A percentile compares a stretch with the other conserved stretches of the same genome.
These are phyloP conservation scores for Magnolia changhungtana DNA, from an alignment of 164 flowering plant genomes.

Conservation along the genomic window DNA sequence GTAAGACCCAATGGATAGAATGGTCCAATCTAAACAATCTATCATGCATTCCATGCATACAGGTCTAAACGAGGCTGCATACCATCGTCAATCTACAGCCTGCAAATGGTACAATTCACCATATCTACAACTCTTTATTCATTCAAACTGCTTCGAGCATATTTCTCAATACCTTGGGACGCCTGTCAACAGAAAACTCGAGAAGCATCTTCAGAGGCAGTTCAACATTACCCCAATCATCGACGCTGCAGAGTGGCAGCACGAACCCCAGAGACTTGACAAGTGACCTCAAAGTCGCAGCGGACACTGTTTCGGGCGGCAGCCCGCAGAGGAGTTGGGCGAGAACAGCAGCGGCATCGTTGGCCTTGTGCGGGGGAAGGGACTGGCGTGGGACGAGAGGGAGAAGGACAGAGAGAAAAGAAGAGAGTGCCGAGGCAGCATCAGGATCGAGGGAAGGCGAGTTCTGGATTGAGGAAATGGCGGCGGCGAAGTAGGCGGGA, in stretches of 20 bases:
- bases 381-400: conserved; percentile 44
- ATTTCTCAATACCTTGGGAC: conserved; percentile 75
- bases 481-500: conserved; percentile 76
- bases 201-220: conserved; percentile 48
- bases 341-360: conserved; percentile 53
- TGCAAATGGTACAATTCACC: too few relatives aligned
- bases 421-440: conserved; percentile 48
- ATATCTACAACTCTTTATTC: too few relatives aligned
- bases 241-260: conserved; percentile 51
- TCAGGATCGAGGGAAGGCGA: conserved; percentile 30
- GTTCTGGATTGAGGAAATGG: conserved; percentile 35
- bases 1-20: too few relatives aligned
- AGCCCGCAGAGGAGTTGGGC: conserved; percentile 26
- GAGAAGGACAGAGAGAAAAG: conserved; percentile 55
- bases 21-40: too few relatives aligned
- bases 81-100: too few relatives aligned
- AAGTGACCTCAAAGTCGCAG: conserved; percentile 49
- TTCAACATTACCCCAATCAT: conserved; percentile 57
- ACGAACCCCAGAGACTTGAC: conserved; percentile 70
- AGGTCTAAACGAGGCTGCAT: too few relatives aligned
- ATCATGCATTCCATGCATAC: too few relatives aligned
- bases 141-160: too few relatives aligned
- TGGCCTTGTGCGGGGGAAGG: conserved; percentile 46
- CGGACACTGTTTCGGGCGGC: conserved; percentile 25
- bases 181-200: conserved; percentile 60